phyloP scores from a whole-genome alignment of 352 stramenopile species.

The Globisporangium mamillatum region DNA sequence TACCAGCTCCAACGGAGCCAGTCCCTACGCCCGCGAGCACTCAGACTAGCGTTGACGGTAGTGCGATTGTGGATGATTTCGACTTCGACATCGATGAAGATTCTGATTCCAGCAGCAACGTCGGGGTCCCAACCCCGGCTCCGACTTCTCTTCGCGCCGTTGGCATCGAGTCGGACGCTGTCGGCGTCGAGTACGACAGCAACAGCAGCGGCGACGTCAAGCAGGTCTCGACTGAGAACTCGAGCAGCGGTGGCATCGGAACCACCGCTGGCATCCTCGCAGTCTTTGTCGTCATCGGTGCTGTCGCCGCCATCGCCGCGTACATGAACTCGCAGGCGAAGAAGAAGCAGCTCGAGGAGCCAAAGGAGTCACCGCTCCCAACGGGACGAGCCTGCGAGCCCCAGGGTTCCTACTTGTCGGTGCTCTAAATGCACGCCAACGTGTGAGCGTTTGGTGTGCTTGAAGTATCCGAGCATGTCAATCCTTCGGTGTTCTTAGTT shows the following conservation, averaged over 20 bases:
- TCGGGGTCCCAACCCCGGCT: slow-evolving; percentile 1
- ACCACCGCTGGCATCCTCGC: slow-evolving; percentile 16
- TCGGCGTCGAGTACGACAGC: neutral
- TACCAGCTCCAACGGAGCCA: neutral
- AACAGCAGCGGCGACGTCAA: slow-evolving; percentile 8
- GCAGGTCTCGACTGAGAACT: slow-evolving; percentile 8
- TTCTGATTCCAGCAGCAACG: neutral
- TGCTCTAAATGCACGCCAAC: neutral
- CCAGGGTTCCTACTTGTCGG: slow-evolving; percentile 5
- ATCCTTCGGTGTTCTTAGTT: too few species aligned
- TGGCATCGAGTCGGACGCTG: neutral
- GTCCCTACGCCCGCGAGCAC: neutral
- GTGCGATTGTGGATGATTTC: neutral
- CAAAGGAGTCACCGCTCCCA: slow-evolving; percentile 9
- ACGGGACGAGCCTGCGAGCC: neutral
- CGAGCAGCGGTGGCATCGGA: slow-evolving; percentile 7
- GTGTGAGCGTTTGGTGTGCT: neutral
- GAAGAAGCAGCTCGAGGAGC: slow-evolving; percentile 11
- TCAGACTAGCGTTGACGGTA: neutral
- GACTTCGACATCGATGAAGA: slow-evolving; percentile 1
- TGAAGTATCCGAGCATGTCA: neutral
- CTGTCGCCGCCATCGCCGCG: slow-evolving; percentile 15
- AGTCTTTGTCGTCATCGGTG: slow-evolving; percentile 13
- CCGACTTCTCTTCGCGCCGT: slow-evolving; percentile 1
- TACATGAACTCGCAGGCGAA: slow-evolving; percentile 19